These are phyloP conservation scores for Cyberlindnera mycetangii DNA, from an alignment of 805 yeast species.

Conservation along the genomic window DNA sequence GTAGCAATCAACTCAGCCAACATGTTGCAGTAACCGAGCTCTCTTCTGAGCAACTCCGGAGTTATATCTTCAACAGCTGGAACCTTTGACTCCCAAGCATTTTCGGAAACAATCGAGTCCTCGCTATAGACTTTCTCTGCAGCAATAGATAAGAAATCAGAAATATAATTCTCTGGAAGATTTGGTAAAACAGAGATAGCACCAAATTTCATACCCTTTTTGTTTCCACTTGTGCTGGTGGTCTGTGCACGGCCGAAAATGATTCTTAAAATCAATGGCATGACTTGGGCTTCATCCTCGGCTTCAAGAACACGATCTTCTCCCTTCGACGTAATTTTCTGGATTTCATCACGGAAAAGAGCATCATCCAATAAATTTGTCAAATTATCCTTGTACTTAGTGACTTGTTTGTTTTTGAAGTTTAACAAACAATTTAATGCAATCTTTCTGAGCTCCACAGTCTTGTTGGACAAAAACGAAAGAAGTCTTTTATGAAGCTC, in stretches of 20 bases:
- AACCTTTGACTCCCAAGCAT: conserved; percentile 10
- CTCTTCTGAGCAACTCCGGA: conserved; percentile 41
- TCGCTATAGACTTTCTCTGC: conserved; percentile 47
- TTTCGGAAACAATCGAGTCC: conserved; percentile 20
- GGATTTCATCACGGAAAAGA: conserved; percentile 79
- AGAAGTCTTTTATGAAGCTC: conserved; percentile 53
- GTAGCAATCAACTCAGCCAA: conserved; percentile 52
- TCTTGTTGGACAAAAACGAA: conserved; percentile 57
- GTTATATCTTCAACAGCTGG: conserved; percentile 28
- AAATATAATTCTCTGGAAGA: conserved; percentile 49
- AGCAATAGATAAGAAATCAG: conserved; percentile 60
- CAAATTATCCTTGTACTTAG: conserved; percentile 71
- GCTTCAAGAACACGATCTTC: conserved; percentile 55
- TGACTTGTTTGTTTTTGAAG: conserved; percentile 54
- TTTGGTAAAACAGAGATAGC: conserved; percentile 62
- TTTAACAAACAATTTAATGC: conserved; percentile 71
- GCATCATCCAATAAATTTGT: conserved; percentile 77
- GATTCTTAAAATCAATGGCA: conserved; percentile 74
- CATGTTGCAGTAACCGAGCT: conserved; percentile 64
- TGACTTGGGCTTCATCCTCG: conserved; percentile 53
- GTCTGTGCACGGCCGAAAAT: conserved; percentile 85
- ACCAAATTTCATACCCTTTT: conserved; percentile 69
- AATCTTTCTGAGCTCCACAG: conserved; percentile 59
- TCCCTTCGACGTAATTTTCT: conserved; percentile 53
- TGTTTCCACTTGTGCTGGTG: conserved; percentile 61